Evolutionary conservation across 1,284 basidiomycete species (phyloP).

Genomic region (Ustilago tritici): DNA sequence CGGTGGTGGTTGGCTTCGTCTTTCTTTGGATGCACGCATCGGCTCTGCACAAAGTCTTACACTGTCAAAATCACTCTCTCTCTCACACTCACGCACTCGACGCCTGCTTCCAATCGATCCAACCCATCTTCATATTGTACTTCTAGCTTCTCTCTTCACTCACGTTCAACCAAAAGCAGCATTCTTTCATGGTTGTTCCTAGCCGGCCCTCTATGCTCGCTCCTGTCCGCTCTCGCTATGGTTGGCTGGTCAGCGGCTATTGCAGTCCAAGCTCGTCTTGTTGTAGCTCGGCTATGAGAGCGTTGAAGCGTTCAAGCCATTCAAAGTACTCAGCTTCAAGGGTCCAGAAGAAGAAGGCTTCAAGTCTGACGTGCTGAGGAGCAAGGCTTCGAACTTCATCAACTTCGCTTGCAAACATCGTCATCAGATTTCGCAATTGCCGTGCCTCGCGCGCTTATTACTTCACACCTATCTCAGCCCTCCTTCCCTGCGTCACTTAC

Average conservation of each 20-base stretch:
- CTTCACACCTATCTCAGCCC: background rate
- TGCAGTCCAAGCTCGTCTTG: no score
- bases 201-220: no score
- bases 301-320: no score
- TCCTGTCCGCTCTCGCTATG: background rate
- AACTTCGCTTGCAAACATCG: background rate
- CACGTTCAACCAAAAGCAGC: background rate
- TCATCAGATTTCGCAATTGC: background rate
- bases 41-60: no score
- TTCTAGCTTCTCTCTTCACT: constrained; percentile 21
- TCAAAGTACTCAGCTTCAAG: no score
- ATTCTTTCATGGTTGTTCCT: background rate
- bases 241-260: no score
- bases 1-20: no score
- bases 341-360: no score
- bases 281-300: no score
- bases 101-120: no score
- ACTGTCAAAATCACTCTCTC: background rate
- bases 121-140: constrained; percentile 20
- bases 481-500: background rate
- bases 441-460: background rate
- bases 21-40: no score
- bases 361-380: background rate
- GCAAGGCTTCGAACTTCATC: background rate
- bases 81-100: background rate